Percentiles rank a stretch among this genome's conserved stretches.
These are phyloP conservation scores for Thermothelomyces thermophilus DNA, from an alignment of 2,329 filamentous ascomycete genomes.

Conservation along the genomic window DNA sequence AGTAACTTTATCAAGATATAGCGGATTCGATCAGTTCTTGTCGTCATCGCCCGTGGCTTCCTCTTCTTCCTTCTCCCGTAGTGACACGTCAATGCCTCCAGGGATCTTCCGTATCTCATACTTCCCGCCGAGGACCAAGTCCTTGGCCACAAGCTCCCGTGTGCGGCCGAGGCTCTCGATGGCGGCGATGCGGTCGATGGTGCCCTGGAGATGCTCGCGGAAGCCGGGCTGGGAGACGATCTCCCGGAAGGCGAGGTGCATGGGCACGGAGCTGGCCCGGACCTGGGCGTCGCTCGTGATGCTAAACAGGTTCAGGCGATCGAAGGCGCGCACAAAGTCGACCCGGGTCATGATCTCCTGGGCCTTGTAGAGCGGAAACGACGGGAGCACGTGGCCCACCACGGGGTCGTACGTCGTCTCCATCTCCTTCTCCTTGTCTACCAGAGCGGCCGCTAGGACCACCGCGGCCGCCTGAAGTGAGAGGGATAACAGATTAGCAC, in stretches of 20 bases:
- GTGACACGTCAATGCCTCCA: conserved; percentile 21
- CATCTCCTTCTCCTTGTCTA: conserved; percentile 68
- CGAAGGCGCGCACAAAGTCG: conserved; percentile 89
- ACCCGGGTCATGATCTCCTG: conserved; percentile 92
- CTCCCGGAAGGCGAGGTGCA: conserved; percentile 85
- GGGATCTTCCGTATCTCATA: conserved; percentile 52
- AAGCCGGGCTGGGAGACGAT: conserved; percentile 76
- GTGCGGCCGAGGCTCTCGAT: conserved; percentile 92
- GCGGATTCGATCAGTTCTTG: neutral
- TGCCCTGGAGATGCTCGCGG: conserved; percentile 72
- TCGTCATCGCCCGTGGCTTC: conserved; percentile 1
- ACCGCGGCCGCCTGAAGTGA: conserved; percentile 71
- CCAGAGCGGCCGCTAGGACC: conserved; percentile 83
- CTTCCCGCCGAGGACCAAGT: conserved; percentile 76
- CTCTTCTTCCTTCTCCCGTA: conserved; percentile 19
- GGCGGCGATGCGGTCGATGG: conserved; percentile 76
- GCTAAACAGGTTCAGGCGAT: conserved; percentile 90
- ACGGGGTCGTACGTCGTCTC: conserved; percentile 60
- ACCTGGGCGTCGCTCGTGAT: conserved; percentile 85
- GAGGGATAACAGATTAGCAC: neutral
- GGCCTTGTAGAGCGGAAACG: conserved; percentile 73
- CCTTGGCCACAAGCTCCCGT: conserved; percentile 92
- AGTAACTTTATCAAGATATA: neutral
- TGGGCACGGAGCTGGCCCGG: conserved; percentile 87
- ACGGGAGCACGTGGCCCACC: conserved; percentile 68